Conservation (phyloP, 1,284 basidiomycete genomes). For the Ganoderma lucidum region DNA sequence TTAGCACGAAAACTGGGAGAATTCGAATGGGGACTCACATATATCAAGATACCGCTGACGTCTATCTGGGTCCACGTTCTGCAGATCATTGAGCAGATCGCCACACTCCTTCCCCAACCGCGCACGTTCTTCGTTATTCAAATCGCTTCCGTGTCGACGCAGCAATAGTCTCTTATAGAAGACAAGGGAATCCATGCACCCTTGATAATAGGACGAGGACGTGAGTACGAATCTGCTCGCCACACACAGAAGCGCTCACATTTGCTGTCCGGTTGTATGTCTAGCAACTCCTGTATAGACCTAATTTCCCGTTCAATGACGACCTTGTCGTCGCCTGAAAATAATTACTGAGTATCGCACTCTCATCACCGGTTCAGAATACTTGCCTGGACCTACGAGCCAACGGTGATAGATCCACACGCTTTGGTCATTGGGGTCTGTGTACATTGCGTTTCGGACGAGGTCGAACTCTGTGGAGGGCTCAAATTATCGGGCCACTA, state of each 20-base stretch:
- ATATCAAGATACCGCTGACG: conserved; percentile 69
- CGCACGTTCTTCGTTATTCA: conserved; percentile 43
- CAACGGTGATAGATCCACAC: conserved; percentile 99
- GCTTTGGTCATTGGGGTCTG: conserved; percentile 95
- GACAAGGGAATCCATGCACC: conserved; percentile 94
- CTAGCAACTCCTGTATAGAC: conserved; percentile 86
- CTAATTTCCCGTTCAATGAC: conserved; percentile 82
- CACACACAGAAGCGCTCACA: conserved; percentile 55
- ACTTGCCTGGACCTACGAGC: conserved; percentile 82
- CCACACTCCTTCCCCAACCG: conserved; percentile 58
- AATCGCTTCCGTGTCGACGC: conserved; percentile 44
- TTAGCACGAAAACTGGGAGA: background rate
- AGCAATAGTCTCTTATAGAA: conserved; percentile 77
- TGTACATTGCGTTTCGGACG: conserved; percentile 78
- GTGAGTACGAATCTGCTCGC: background rate
- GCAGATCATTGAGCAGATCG: conserved; percentile 58
- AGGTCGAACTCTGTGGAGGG: background rate
- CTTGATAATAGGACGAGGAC: conserved; percentile 47
- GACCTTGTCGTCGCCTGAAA: conserved; percentile 55
- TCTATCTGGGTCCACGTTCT: conserved; percentile 66
- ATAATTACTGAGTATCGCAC: background rate
- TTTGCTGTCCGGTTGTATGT: conserved; percentile 75
- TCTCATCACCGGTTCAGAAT: background rate
- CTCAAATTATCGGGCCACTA: conserved; percentile 48
- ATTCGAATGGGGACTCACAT: conserved; percentile 47